Percentiles rank a stretch among this genome's conserved stretches.
These are phyloP conservation scores for Collybiopsis luxurians DNA, from an alignment of 768 basidiomycete species.

Conservation along the genomic window DNA sequence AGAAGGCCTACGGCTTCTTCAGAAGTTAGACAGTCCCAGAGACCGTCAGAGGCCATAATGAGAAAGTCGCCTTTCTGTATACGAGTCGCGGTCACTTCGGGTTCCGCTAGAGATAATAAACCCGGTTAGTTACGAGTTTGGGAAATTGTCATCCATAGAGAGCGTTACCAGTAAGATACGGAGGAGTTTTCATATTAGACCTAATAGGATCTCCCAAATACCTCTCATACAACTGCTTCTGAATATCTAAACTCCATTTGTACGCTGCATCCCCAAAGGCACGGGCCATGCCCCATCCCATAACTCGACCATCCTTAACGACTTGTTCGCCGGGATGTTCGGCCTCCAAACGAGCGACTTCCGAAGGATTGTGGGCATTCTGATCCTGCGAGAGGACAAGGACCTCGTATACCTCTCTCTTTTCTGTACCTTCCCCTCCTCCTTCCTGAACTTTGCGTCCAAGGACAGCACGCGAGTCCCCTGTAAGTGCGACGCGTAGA, in stretches of 20 bases:
- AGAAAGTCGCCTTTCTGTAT: constrained; percentile 49
- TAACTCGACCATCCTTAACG: constrained; percentile 32
- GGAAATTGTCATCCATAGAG: constrained; percentile 16
- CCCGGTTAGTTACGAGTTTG: constrained; percentile 46
- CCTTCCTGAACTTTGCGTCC: constrained; percentile 28
- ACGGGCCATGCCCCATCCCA: constrained; percentile 34
- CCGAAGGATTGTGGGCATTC: constrained; percentile 33
- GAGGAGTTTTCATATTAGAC: constrained; percentile 33
- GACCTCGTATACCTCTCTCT: constrained; percentile 33
- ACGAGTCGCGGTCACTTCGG: constrained; percentile 43
- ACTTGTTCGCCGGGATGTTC: constrained; percentile 38
- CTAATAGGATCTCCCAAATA: constrained; percentile 33
- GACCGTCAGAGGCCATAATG: constrained; percentile 49
- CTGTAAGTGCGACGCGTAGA: constrained; percentile 41
- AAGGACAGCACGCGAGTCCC: constrained; percentile 48
- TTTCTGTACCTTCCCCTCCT: background rate
- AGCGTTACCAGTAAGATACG: constrained; percentile 6
- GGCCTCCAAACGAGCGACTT: constrained; percentile 32
- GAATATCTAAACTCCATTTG: constrained; percentile 40
- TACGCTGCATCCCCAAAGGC: constrained; percentile 41
- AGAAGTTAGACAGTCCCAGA: constrained; percentile 53
- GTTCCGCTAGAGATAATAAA: constrained; percentile 35
- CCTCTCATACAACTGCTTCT: constrained; percentile 30
- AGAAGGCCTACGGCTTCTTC: constrained; percentile 55
- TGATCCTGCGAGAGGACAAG: constrained; percentile 41